These are phyloP conservation scores for Mentha longifolia DNA, from an alignment of 257 asterid species.

Conservation along the genomic window DNA sequence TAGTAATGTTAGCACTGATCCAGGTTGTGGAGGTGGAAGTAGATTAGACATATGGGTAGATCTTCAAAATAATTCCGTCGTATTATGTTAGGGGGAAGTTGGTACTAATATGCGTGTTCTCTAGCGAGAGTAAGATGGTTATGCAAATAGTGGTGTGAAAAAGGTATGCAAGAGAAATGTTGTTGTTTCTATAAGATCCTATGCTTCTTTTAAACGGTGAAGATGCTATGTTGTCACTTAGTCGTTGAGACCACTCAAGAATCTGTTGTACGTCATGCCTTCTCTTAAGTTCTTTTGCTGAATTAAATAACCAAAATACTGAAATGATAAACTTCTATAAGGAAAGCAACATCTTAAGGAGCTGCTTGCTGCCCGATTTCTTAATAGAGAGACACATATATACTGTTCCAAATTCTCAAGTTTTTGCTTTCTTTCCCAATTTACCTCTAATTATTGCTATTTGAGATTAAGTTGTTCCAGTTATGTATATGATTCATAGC, in stretches of 20 bases:
- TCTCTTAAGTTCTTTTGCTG: conserved; percentile 6
- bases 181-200: not conserved
- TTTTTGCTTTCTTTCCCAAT: too few species aligned
- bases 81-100: not conserved
- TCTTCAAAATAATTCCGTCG: not conserved
- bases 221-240: not conserved
- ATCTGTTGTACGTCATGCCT: not conserved
- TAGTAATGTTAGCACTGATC: not conserved
- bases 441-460: too few species aligned
- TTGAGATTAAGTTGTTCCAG: too few species aligned
- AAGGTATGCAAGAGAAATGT: not conserved
- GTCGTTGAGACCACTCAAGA: not conserved
- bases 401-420: too few species aligned
- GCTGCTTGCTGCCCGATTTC: too few species aligned
- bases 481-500: too few species aligned
- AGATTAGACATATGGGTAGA: not conserved
- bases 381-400: too few species aligned
- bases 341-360: too few species aligned
- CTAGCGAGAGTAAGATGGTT: not conserved
- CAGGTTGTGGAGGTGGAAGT: conserved; percentile 10
- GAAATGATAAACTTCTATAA: too few species aligned
- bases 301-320: too few species aligned
- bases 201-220: not conserved
- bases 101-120: not conserved
- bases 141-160: conserved; percentile 17